These are phyloP conservation scores for Heliocybe sulcata DNA, from an alignment of 1,284 basidiomycete species.

Conservation along the genomic window DNA sequence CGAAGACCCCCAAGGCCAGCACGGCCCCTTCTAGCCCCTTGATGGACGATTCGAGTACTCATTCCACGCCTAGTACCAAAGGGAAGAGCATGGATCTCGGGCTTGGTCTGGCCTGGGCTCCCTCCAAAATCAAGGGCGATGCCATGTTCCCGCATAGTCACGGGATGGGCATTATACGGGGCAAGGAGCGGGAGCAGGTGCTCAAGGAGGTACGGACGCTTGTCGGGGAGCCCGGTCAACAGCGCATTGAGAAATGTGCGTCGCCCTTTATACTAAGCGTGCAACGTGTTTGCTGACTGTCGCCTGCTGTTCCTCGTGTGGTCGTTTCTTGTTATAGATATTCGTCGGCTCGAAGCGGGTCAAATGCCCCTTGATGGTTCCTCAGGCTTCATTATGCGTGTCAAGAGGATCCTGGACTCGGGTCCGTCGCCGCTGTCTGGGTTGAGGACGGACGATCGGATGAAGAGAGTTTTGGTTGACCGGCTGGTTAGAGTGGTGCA, in stretches of 20 bases:
- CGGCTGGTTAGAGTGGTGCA: background rate
- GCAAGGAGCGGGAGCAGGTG: background rate
- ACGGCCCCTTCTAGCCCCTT: background rate
- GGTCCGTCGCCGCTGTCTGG: background rate
- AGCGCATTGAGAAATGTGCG: background rate
- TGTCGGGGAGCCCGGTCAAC: background rate
- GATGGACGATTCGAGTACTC: background rate
- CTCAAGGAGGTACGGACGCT: background rate
- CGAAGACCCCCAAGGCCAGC: background rate
- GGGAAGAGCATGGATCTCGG: constrained; percentile 10
- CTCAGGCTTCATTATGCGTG: background rate
- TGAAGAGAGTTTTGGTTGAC: background rate
- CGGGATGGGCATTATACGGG: background rate
- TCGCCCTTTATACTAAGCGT: background rate
- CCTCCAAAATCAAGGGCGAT: constrained; percentile 11
- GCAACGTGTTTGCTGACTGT: background rate
- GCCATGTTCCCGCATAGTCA: background rate
- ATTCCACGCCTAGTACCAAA: constrained; percentile 1
- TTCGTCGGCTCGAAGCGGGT: background rate
- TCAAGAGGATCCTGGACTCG: background rate
- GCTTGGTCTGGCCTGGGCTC: constrained; percentile 16
- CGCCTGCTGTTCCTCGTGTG: background rate
- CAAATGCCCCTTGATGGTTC: background rate
- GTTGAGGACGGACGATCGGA: background rate
- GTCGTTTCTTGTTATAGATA: background rate